Base-by-base conservation (phyloP, 1,284 basidiomycete genomes). In the Mycena citricolor region DNA sequence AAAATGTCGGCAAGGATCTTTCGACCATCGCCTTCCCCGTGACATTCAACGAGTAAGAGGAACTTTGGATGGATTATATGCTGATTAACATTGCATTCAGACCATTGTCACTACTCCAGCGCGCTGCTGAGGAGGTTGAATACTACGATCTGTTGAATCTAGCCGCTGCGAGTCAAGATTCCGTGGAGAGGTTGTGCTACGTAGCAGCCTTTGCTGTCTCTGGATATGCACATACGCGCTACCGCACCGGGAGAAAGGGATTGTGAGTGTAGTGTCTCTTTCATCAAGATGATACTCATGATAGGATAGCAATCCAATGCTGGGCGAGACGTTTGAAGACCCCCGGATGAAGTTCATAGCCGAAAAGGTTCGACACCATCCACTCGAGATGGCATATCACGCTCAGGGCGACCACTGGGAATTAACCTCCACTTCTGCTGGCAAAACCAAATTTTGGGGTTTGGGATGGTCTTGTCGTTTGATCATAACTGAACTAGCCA, bases 1-100 rank as follows among this genome's bases (percentile, higher is more conserved):
- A 94, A 69, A 95, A 93, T 59, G 86, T 97, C 36, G 91, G 91
- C 44, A 94, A 93, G 90, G 90, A 94, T 64, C 68, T 94, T n/a
- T 84, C 87, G 10, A 83, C 84, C 32, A 86, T 94, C 28, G 75
- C 86, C 1, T 80, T 94, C 51, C 91, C 91, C 7, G 87, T 94
- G 3, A 81, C 85, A 2, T 92, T 93, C 68, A 94, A 94, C 57
- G 92, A 94, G 56, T n/a, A n/a, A n/a, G n/a, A n/a, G n/a, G n/a
- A n/a, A n/a, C n/a, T n/a, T n/a, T n/a, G n/a, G n/a, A n/a, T n/a
- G n/a, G n/a, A n/a, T n/a, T n/a, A n/a, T n/a, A n/a, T n/a, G n/a
- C n/a, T n/a, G n/a, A n/a, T n/a, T n/a, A n/a, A n/a, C n/a, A n/a
- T n/a, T n/a, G n/a, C n/a, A n/a, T n/a, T n/a, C n/a, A n/a, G n/a